Percentiles rank a stretch among this genome's conserved stretches.
These are phyloP conservation scores for Mucor sp. DNA, from an alignment of 371 early-diverging fungal species.

Conservation along the genomic window DNA sequence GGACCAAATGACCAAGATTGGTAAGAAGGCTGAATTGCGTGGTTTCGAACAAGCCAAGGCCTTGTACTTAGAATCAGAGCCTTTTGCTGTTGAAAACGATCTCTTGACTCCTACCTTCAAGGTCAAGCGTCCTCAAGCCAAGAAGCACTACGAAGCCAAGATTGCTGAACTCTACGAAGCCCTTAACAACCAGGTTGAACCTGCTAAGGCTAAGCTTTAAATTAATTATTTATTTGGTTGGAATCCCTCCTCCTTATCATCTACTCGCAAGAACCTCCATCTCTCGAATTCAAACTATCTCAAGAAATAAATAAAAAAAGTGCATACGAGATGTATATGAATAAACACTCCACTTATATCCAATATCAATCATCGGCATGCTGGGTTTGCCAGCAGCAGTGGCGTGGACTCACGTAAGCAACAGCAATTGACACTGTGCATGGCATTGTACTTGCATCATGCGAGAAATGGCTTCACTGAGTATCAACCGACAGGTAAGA, in stretches of 20 bases:
- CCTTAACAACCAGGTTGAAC: constrained; percentile 13
- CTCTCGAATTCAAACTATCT: no score
- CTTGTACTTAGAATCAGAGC: constrained; percentile 51
- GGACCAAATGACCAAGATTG: constrained; percentile 59
- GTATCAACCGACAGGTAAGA: not conserved
- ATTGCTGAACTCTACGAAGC: constrained; percentile 68
- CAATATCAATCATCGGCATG: no score
- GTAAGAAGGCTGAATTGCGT: constrained; percentile 58
- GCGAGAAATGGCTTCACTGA: not conserved
- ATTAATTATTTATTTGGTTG: not conserved
- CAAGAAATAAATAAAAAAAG: no score
- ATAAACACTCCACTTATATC: no score
- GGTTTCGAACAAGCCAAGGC: constrained; percentile 63
- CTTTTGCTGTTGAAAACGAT: constrained; percentile 61
- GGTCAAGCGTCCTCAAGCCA: constrained; percentile 76
- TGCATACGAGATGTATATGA: no score
- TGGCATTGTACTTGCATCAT: no score
- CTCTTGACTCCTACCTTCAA: constrained; percentile 74
- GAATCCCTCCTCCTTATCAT: not conserved
- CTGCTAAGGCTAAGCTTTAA: constrained; percentile 30
- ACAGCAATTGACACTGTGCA: no score
- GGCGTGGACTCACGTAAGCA: no score
- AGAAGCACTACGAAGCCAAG: constrained; percentile 59
- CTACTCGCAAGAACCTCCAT: no score
- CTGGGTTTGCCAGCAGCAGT: no score